Evolutionary conservation across 306 rosid genomes (phyloP), one percentile per base, ranked within the genome.

Genomic region (Ammopiptanthus mongolicus): DNA sequence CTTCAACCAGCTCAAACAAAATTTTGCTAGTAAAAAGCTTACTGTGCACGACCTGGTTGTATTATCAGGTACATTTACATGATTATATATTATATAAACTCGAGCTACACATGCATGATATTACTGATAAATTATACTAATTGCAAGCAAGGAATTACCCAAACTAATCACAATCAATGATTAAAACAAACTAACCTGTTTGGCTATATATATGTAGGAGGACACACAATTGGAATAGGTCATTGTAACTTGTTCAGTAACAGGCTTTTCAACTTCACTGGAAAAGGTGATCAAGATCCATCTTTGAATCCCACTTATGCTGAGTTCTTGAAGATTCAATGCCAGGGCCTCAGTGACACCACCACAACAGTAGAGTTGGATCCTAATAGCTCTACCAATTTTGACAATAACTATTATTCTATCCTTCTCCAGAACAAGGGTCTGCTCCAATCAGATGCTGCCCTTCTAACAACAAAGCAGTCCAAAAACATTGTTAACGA

Each of bases 241-340:
- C 90, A 87, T 13, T 89, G 95, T 79, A 65, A 23, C 34, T 8
- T 23, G 4, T 78, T 90, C 82, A 82, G 81, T 46, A 69, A 21
- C 15, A 84, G 94, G 69, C 87, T 87, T 6, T 89, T 69, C 84
- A 87, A 89, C 80, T 87, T 87, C 78, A 89, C 81, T 1, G 87
- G 91, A 62, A 87, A 70, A 70, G 90, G 89, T 6, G 91, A 89
- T 60, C 87, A 87, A 68, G 94, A 89, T 55, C 88, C 91, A 17
- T 81, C 90, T 14, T 15, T 89, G 64, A 7, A 89, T 57, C 25
- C 94, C 0, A 75, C 61, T 3, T 82, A 82, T 12, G 88, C 86
- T 0, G 1, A 11, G 0, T 34, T 66, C 47, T 77, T 85, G 77
- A 85, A 75, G 78, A 42, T 61, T 0, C 65, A 79, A 41, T 85